These are phyloP conservation scores for Rhynchospora tenuis DNA, from an alignment of 176 grass and related monocot genomes.

Conservation along the genomic window DNA sequence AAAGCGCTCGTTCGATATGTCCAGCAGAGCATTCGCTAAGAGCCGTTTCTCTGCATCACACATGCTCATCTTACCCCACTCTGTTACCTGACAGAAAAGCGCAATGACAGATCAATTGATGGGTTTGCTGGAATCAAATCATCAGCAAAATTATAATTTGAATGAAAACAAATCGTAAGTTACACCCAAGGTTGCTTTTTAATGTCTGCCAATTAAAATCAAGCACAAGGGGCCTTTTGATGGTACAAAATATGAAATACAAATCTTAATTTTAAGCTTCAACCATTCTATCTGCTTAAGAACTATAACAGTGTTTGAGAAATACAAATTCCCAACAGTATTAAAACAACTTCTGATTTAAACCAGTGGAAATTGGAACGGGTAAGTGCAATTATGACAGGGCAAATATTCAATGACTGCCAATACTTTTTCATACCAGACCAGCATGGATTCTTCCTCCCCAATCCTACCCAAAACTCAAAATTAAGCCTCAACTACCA, in stretches of 20 bases:
- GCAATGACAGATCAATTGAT: conserved; percentile 25
- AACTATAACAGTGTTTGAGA: background rate
- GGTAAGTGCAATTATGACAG: background rate
- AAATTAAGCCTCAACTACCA: background rate
- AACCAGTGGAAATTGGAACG: background rate
- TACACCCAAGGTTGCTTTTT: background rate
- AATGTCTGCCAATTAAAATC: background rate
- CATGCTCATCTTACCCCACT: conserved; percentile 95
- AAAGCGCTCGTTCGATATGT: conserved; percentile 86
- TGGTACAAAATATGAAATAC: background rate
- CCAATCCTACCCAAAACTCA: background rate
- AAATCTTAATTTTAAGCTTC: background rate
- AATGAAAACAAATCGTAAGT: background rate
- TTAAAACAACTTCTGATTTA: background rate
- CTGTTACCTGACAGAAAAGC: conserved; percentile 52
- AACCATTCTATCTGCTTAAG: background rate
- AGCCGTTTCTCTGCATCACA: conserved; percentile 93
- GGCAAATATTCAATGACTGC: background rate
- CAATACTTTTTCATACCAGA: background rate
- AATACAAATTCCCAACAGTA: background rate
- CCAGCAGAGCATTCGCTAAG: conserved; percentile 76
- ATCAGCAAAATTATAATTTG: background rate
- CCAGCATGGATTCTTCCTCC: background rate
- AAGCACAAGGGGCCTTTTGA: background rate
- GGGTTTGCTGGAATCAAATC: background rate